Evolutionary conservation across 1,284 basidiomycete species (phyloP).

Genomic region (Phylloporus gajari): DNA sequence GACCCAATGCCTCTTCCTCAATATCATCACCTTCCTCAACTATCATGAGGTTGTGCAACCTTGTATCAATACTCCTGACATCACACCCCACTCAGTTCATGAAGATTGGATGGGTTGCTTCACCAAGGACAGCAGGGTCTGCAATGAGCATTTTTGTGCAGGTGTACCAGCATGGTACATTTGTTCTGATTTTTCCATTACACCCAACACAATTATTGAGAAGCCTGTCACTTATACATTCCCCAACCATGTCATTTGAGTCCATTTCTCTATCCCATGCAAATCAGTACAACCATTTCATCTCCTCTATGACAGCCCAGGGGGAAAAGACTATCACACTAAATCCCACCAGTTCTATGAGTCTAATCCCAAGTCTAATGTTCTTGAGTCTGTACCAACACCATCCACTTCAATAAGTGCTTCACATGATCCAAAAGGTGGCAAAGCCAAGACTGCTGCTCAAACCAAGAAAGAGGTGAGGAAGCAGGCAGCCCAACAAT

Average conservation of each 20-base stretch:
- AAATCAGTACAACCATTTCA: conserved; percentile 2
- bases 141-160: not conserved
- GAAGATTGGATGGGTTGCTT: conserved; percentile 18
- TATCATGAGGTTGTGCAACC: not conserved
- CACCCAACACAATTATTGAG: not conserved
- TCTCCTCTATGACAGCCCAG: conserved; percentile 1
- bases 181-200: not conserved
- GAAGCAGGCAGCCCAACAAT: not conserved
- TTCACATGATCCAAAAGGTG: not conserved
- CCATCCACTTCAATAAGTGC: not conserved
- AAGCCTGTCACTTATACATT: not conserved
- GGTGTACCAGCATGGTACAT: conserved; percentile 16
- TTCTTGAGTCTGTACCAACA: not conserved
- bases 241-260: conserved; percentile 6
- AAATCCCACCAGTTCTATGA: not conserved
- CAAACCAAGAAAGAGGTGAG: not conserved
- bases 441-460: not conserved
- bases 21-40: conserved; percentile 10
- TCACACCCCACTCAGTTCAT: not conserved
- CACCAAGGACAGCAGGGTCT: not conserved
- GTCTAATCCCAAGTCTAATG: too few relatives aligned
- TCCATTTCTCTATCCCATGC: conserved; percentile 1
- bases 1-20: conserved; percentile 6
- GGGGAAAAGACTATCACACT: not conserved
- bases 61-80: not conserved